A percentile compares a stretch with the other conserved stretches of the same genome.
These are phyloP conservation scores for Porphyra umbilicalis DNA, from an alignment of 31 red algal species.

Conservation along the genomic window DNA sequence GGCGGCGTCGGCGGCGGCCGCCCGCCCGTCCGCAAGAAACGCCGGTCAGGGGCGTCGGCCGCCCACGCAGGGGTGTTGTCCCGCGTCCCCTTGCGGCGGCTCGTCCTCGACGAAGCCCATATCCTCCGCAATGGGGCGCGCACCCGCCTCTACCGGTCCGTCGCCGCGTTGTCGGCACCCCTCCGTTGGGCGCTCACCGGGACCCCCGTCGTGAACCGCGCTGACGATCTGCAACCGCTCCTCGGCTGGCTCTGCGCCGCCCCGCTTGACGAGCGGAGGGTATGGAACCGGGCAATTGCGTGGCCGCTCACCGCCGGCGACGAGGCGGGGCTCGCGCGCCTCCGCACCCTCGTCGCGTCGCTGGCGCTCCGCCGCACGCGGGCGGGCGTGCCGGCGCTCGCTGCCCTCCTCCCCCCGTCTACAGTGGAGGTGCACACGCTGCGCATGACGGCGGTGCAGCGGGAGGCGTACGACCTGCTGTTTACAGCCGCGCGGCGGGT, in stretches of 20 bases:
- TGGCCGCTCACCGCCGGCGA: not conserved
- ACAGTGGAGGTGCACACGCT: not conserved
- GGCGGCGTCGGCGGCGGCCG: not conserved
- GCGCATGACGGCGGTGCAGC: not conserved
- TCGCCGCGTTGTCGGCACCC: not conserved
- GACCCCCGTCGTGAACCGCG: slow-evolving; percentile 8
- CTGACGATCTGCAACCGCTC: slow-evolving; percentile 8
- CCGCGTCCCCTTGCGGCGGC: slow-evolving; percentile 3
- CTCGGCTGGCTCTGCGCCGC: not conserved
- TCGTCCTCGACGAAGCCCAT: slow-evolving; percentile 27
- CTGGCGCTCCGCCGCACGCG: not conserved
- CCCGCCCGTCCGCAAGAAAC: not conserved
- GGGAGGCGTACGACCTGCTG: not conserved
- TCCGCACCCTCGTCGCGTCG: not conserved
- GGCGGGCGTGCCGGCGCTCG: not conserved
- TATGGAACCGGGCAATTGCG: not conserved
- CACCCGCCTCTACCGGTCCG: slow-evolving; percentile 1
- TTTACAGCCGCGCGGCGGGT: not conserved
- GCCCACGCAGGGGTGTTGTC: not conserved
- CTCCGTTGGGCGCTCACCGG: slow-evolving; percentile 25
- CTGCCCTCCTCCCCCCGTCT: not conserved
- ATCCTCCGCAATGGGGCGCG: slow-evolving; percentile 2
- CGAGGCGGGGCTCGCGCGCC: not conserved
- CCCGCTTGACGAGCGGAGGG: not conserved
- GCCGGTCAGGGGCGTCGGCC: not conserved